phyloP scores from a whole-genome alignment of 345 rosid species.

The Aegle marmelos region DNA sequence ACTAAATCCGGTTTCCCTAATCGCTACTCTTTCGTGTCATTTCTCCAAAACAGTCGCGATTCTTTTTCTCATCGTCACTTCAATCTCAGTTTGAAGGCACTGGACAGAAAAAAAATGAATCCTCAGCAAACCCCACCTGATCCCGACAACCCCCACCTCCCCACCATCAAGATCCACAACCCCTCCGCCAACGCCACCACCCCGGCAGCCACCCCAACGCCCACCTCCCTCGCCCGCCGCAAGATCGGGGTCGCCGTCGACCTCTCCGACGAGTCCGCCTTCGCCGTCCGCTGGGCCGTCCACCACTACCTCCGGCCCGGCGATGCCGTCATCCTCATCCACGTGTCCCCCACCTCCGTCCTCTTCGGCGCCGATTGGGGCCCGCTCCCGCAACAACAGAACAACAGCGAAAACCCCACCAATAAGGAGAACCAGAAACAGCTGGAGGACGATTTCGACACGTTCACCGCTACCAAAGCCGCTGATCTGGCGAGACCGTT shows the following conservation, averaged over 20 bases:
- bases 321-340: slow-evolving; percentile 88
- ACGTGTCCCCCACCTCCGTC: slow-evolving; percentile 94
- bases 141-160: slow-evolving; percentile 60
- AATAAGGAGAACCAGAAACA: slow-evolving; percentile 29
- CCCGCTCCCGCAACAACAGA: slow-evolving; percentile 58
- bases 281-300: slow-evolving; percentile 91
- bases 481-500: slow-evolving; percentile 81
- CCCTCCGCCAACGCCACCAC: slow-evolving; percentile 41
- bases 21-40: not conserved
- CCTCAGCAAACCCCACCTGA: slow-evolving; percentile 35
- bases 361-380: slow-evolving; percentile 99
- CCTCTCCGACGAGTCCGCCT: slow-evolving; percentile 78
- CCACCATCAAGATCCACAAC: slow-evolving; percentile 74
- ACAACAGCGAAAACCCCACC: not conserved
- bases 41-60: not conserved
- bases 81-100: too few relatives aligned
- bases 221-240: slow-evolving; percentile 83
- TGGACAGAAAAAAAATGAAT: slow-evolving; percentile 1
- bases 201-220: slow-evolving; percentile 49
- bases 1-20: not conserved
- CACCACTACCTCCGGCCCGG: slow-evolving; percentile 87
- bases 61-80: not conserved
- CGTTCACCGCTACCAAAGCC: slow-evolving; percentile 60
- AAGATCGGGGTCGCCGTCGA: slow-evolving; percentile 93
- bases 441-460: slow-evolving; percentile 69